phyloP scores from a whole-genome alignment of 441 rosid genomes.

The Daphne laureola region DNA sequence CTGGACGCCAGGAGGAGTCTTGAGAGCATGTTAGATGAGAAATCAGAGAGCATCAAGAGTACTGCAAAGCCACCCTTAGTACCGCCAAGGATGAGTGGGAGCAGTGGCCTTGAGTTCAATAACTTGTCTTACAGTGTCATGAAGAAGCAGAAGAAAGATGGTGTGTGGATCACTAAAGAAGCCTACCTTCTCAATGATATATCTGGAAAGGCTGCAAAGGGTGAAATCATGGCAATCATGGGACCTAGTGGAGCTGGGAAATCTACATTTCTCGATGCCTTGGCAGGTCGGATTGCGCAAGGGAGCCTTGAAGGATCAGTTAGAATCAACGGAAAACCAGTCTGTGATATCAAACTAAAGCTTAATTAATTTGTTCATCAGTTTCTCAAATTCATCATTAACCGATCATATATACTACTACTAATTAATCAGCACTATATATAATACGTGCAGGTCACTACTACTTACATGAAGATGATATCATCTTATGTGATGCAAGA shows the following conservation, averaged over 20 bases:
- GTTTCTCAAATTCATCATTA: background rate
- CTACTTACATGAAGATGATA: slow-evolving; percentile 67
- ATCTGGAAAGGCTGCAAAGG: slow-evolving; percentile 66
- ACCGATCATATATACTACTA: too few species aligned
- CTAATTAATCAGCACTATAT: background rate
- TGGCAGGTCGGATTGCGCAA: slow-evolving; percentile 69
- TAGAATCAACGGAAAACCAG: slow-evolving; percentile 52
- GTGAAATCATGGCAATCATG: slow-evolving; percentile 73
- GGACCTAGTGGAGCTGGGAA: slow-evolving; percentile 92
- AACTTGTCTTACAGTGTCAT: slow-evolving; percentile 46
- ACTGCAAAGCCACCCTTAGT: background rate
- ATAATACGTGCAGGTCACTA: slow-evolving; percentile 31
- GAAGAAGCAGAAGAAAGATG: slow-evolving; percentile 55
- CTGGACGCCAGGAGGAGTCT: slow-evolving; percentile 26
- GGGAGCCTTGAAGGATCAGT: slow-evolving; percentile 71
- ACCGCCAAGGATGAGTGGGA: slow-evolving; percentile 26
- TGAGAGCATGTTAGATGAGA: slow-evolving; percentile 43
- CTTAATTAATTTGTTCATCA: background rate
- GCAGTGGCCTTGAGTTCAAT: slow-evolving; percentile 50
- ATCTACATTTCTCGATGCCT: slow-evolving; percentile 78
- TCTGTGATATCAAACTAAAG: slow-evolving; percentile 8
- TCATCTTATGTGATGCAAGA: slow-evolving; percentile 93
- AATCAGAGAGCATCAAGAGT: slow-evolving; percentile 6
- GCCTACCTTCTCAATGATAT: slow-evolving; percentile 59
- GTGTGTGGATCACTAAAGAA: slow-evolving; percentile 41